Conservation (phyloP, 2,329 filamentous ascomycete genomes). For the Trichoderma koningii region DNA sequence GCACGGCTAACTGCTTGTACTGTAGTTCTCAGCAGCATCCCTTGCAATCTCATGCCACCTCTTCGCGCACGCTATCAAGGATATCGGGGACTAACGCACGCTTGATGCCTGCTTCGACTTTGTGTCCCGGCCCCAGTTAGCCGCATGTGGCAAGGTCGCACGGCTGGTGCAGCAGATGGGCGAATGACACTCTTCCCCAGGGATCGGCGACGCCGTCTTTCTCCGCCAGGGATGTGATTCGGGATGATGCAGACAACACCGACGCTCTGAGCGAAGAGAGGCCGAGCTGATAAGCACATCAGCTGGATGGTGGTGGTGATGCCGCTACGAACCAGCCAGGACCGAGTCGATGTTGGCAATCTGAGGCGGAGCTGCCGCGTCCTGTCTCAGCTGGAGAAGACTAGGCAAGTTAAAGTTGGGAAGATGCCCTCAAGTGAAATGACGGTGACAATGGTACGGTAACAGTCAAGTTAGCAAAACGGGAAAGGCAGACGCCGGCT, state of each 20-base stretch:
- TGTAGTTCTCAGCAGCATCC: background rate
- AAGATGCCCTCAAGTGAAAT: background rate
- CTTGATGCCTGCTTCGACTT: background rate
- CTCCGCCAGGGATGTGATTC: conserved; percentile 1
- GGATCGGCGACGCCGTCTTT: conserved; percentile 24
- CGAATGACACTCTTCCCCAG: conserved; percentile 12
- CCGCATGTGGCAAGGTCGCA: conserved; percentile 2
- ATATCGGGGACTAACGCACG: background rate
- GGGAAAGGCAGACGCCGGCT: conserved; percentile 11
- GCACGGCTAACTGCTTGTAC: background rate
- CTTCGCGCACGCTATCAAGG: background rate
- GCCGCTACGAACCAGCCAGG: background rate
- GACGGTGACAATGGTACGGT: background rate
- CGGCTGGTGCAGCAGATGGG: background rate
- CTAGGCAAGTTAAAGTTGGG: background rate
- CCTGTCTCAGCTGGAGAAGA: background rate
- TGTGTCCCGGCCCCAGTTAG: conserved; percentile 8
- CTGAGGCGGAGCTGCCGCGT: conserved; percentile 9
- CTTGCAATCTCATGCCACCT: conserved; percentile 18
- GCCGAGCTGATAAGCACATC: conserved; percentile 14
- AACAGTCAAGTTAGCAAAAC: background rate
- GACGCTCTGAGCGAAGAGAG: background rate
- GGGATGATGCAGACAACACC: conserved; percentile 4
- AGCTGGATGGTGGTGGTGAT: background rate
- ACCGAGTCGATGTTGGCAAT: background rate